Evolutionary conservation across 202 grass and related monocot genomes (phyloP).

Genomic region (Musa balbisiana): DNA sequence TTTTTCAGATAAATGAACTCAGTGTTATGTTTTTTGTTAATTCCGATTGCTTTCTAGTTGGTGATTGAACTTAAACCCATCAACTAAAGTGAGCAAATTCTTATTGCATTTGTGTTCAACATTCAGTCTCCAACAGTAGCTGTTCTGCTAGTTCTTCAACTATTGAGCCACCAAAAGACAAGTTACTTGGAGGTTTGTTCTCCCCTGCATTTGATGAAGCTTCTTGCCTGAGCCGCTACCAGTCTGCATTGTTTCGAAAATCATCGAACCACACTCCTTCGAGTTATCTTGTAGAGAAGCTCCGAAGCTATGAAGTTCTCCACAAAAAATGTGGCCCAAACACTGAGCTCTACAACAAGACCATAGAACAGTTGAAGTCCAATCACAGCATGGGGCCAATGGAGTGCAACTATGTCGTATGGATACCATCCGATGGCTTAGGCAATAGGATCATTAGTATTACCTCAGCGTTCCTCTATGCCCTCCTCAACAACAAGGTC

Average conservation of each 20-base stretch:
- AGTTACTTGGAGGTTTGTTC: background rate
- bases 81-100: background rate
- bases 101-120: background rate
- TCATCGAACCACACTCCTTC: background rate
- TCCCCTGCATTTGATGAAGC: background rate
- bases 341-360: background rate
- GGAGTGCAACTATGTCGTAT: conserved; percentile 17
- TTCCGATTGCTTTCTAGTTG: background rate
- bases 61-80: background rate
- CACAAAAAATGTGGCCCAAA: background rate
- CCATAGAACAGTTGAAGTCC: background rate
- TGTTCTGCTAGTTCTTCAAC: background rate
- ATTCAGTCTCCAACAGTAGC: background rate
- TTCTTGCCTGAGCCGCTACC: background rate
- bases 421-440: conserved; percentile 13
- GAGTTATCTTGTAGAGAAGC: background rate
- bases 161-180: background rate
- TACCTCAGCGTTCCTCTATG: conserved; percentile 5
- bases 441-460: conserved; percentile 13
- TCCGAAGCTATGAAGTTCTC: background rate
- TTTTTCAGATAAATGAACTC: no score
- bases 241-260: background rate
- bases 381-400: background rate
- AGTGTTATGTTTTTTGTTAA: background rate
- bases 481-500: conserved; percentile 12